These are phyloP conservation scores for Lachnellula suecica DNA, from an alignment of 2,329 filamentous ascomycete species.

Conservation along the genomic window DNA sequence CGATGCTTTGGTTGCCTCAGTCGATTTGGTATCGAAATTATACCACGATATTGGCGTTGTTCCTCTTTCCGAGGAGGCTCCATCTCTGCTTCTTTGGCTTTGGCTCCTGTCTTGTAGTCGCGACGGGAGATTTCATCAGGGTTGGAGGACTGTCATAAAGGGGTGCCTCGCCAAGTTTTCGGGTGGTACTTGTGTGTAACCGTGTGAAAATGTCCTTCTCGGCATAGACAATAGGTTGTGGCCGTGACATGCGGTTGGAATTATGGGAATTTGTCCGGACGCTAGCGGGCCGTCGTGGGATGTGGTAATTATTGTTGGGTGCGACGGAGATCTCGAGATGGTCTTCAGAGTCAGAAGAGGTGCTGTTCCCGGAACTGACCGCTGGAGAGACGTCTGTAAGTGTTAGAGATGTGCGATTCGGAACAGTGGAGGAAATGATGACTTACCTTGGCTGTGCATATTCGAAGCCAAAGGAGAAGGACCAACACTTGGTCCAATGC, in stretches of 20 bases:
- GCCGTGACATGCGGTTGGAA: constrained; percentile 14
- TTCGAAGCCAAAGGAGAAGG: constrained; percentile 29
- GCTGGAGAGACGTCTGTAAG: constrained; percentile 25
- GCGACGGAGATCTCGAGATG: constrained; percentile 23
- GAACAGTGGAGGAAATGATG: background rate
- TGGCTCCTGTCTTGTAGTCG: constrained; percentile 6
- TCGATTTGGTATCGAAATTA: constrained; percentile 4
- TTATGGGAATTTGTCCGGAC: background rate
- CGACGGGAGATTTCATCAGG: constrained; percentile 6
- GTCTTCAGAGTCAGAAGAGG: constrained; percentile 25
- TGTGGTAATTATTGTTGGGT: constrained; percentile 2
- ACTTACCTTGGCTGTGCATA: constrained; percentile 28
- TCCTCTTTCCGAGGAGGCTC: constrained; percentile 27
- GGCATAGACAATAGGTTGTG: constrained; percentile 23
- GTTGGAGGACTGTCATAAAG: constrained; percentile 19
- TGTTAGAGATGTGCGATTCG: constrained; percentile 15
- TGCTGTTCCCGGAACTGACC: constrained; percentile 27
- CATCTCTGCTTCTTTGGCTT: constrained; percentile 27
- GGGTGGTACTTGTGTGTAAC: constrained; percentile 31
- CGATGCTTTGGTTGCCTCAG: background rate
- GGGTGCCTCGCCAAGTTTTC: constrained; percentile 34
- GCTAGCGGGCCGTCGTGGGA: constrained; percentile 2
- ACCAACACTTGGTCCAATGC: constrained; percentile 22
- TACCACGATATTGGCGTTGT: constrained; percentile 13
- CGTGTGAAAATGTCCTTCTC: constrained; percentile 30